Evolutionary conservation across 208 protist genomes (phyloP), one percentile per base, ranked within the genome.

Genomic region (Blechomonas ayalai): DNA sequence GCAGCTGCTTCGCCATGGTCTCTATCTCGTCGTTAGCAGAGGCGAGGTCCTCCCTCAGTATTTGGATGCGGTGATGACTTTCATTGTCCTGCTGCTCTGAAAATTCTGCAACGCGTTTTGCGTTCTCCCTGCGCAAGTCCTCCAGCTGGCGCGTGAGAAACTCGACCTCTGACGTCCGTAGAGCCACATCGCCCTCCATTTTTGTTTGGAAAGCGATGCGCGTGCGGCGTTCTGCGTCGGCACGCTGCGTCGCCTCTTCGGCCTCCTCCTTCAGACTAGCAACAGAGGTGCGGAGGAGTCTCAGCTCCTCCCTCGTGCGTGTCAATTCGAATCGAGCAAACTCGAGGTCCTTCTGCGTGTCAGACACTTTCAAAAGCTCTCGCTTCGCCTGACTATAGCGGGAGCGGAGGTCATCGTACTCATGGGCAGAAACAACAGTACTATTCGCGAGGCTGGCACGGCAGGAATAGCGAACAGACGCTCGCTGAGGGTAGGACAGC

Each of bases 351-450:
- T 80, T 70, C 37, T 90, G 76, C 25, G 73, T 65, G 46, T 83
- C 79, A 0, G 72, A 79, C 36, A 79, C 49, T 53, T 78, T 82
- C 8, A 94, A 49, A 24, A 82, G 59, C 54, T 94, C 85, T 0
- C 85, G 74, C 36, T 78, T 89, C 16, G 67, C 50, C 35, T 94
- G 74, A 44, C 61, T 83, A 35, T 75, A 74, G 9, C 70, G 60
- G 18, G 70, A 51, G 12, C 82, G 74, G 15, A 94, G 62, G 2
- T 94, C 82, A 43, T 94, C 85, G 36, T 80, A 79, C 53, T 94
- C 85, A 13, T 86, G 72, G 3, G 81, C 59, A 1, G 77, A 73
- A 23, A 85, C 69, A 51, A 78, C 84, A 10, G 64, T 59, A 5
- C 73, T 52, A 51, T 71, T 83, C 1, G 80, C 66, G 8, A 87